A percentile compares a stretch with the other conserved stretches of the same genome.
These are phyloP conservation scores for Diatrype stigma DNA, from an alignment of 2,329 filamentous ascomycete genomes.

Conservation along the genomic window DNA sequence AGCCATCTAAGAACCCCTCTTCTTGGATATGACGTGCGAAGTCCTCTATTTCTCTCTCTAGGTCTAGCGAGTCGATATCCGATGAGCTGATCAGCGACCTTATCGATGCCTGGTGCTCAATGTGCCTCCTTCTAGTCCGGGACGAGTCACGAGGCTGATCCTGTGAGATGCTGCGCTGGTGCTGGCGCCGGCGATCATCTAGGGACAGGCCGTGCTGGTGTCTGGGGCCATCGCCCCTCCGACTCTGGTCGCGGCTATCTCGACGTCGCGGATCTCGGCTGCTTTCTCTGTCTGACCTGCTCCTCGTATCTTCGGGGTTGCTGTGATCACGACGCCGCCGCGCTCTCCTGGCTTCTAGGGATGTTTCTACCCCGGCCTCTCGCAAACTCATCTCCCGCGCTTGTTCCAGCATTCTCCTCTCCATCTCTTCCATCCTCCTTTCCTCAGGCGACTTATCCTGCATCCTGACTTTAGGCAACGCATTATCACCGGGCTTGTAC, in stretches of 20 bases:
- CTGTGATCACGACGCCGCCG: constrained; percentile 25
- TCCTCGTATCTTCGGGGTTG: constrained; percentile 25
- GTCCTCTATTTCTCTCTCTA: constrained; percentile 85
- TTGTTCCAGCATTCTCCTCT: constrained; percentile 65
- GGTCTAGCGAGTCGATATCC: constrained; percentile 70
- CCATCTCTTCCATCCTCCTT: constrained; percentile 57
- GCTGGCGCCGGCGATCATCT: constrained; percentile 30
- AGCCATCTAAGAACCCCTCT: constrained; percentile 80
- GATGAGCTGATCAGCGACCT: constrained; percentile 78
- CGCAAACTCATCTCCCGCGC: constrained; percentile 70
- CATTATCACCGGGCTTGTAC: constrained; percentile 77
- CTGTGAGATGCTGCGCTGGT: constrained; percentile 40
- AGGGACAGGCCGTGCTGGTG: constrained; percentile 31
- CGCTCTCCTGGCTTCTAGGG: constrained; percentile 18
- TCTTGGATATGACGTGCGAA: constrained; percentile 86
- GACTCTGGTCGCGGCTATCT: constrained; percentile 18
- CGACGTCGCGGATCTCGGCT: constrained; percentile 23
- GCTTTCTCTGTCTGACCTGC: constrained; percentile 28
- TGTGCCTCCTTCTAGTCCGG: constrained; percentile 46
- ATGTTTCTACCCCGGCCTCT: constrained; percentile 53
- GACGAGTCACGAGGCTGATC: constrained; percentile 35
- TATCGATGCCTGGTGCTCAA: constrained; percentile 88
- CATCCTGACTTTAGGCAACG: constrained; percentile 61
- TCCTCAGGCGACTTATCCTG: constrained; percentile 50
- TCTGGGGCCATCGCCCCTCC: constrained; percentile 26